Base-by-base conservation (phyloP, 768 basidiomycete species). In the Cyclocybe aegerita region DNA sequence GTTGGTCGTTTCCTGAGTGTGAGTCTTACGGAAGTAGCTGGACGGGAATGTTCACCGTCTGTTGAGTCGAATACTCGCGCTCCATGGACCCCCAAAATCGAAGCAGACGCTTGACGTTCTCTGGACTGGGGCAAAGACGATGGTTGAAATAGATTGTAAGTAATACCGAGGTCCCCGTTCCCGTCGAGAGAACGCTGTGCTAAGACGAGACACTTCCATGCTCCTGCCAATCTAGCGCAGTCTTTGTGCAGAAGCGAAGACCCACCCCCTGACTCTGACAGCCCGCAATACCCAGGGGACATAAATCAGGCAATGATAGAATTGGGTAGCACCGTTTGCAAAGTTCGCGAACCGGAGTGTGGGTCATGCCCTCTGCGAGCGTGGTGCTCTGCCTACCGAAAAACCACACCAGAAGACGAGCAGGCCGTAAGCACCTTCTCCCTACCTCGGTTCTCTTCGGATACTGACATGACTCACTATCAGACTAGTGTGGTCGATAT, bases 291-390 rank as follows among this genome's bases (percentile, higher is more conserved):
- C 54, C 81, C 93, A 0, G 92, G 93, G 12, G 90, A 95, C 64
- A 76, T 94, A 55, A 96, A 96, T 61, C 89, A 97, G 70, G 93
- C 90, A 10, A 75, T 98, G 44, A 98, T 98, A 65, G 95, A 98
- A 64, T 82, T 98, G 6, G 95, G 95, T 43, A 90, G 90, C 64
- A 96, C 93, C 3, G 80, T 97, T 2, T 98, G 95, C 72, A 93
- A 88, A 66, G 85, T 90, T 37, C 84, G 82, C 53, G 82, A 88
- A 54, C 95, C 95, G 8, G 67, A 71, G 14, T 98, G 95, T 60
- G 69, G 59, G 12, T 60, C 69, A 12, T 98, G 95, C 67, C 91
- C 93, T 14, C 57, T 98, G 39, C 78, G 67, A 41, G 53, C 70
- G 15, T 79, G 81, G 71, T 98, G 95, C 60, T 68, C 73, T 12